Base-by-base conservation (phyloP, 2,329 filamentous ascomycete genomes). In the Epicoccum nigrum region DNA sequence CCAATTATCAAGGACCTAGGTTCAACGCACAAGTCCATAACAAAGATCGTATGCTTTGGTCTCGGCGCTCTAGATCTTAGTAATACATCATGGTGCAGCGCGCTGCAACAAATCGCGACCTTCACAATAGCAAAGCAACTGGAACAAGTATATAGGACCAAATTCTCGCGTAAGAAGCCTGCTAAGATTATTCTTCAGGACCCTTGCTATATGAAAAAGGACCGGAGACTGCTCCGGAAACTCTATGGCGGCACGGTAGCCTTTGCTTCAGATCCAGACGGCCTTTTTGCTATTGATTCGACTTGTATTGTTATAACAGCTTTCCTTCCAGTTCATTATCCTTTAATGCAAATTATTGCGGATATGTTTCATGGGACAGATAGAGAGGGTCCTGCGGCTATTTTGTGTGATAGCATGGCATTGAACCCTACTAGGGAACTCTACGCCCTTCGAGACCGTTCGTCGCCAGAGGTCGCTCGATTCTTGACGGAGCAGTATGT, bases 151-250 rank as follows among this genome's bases (percentile, higher is more conserved):
- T 51, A 59, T 28, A 31, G 9, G 5, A 7, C 20, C 2, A n/a
- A 23, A 5, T 19, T 33, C 50, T n/a, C 15, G 48, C 4, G 12
- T 1, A 13, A n/a, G 1, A n/a, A 21, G 11, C 7, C 19, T 7
- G 40, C 63, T 2, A 15, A 47, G 11, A 42, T 64, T n/a, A 31
- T 63, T 5, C 34, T 56, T 1, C 60, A 64, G 21, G 60, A 64
- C 27, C 63, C 63, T 1, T 44, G 32, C 19, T 64, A 64, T 39
- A 30, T 32, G 8, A 7, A 21, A 0, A 47, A 38, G 15, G 63
- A 60, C 16, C 15, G 27, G 6, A 4, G 40, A 4, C 44, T 62
- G 0, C 28, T 58, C 13, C 11, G n/a, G 4, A 30, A 21, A 17
- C 21, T 43, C 9, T 16, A 56, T 0, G 16, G 31, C 2, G 30